Conservation (phyloP, 352 stramenopile genomes). For the Pythium vanterpoolii region DNA sequence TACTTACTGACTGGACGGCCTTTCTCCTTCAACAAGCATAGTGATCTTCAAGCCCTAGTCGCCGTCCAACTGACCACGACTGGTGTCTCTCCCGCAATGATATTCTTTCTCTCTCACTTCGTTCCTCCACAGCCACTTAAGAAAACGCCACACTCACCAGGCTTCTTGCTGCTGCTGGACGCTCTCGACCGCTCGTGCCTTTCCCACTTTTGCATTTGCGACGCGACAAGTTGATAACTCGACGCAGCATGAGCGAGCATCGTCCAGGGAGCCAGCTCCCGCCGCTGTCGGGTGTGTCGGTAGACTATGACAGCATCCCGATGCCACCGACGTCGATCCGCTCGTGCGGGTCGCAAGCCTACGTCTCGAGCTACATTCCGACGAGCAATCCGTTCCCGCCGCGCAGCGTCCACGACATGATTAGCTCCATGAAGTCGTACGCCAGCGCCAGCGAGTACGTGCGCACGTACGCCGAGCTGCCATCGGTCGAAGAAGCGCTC, state of each 20-base stretch:
- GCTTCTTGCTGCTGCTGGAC: no score
- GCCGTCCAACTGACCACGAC: neutral
- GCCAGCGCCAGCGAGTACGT: constrained; percentile 69
- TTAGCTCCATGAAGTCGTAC: constrained; percentile 79
- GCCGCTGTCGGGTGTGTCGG: constrained; percentile 32
- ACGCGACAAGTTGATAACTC: no score
- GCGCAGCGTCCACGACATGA: constrained; percentile 62
- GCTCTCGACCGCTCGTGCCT: no score
- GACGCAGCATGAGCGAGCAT: constrained; percentile 5
- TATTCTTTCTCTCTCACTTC: neutral
- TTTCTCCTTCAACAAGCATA: no score
- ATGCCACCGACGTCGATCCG: constrained; percentile 66
- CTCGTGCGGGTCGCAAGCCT: constrained; percentile 71
- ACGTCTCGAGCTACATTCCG: constrained; percentile 73
- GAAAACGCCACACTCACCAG: no score
- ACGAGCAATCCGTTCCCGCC: constrained; percentile 57
- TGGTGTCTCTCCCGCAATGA: neutral
- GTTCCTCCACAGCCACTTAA: neutral
- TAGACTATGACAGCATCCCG: constrained; percentile 56
- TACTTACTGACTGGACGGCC: no score
- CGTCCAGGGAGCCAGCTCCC: constrained; percentile 6
- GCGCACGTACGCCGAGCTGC: constrained; percentile 70
- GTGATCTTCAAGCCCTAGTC: constrained; percentile 3
- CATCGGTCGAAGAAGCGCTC: constrained; percentile 77
- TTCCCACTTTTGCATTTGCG: no score